A percentile compares a stretch with the other conserved stretches of the same genome.
Evolutionary conservation across 805 yeast genomes (phyloP).

Genomic region (Metschnikowia koreensis): DNA sequence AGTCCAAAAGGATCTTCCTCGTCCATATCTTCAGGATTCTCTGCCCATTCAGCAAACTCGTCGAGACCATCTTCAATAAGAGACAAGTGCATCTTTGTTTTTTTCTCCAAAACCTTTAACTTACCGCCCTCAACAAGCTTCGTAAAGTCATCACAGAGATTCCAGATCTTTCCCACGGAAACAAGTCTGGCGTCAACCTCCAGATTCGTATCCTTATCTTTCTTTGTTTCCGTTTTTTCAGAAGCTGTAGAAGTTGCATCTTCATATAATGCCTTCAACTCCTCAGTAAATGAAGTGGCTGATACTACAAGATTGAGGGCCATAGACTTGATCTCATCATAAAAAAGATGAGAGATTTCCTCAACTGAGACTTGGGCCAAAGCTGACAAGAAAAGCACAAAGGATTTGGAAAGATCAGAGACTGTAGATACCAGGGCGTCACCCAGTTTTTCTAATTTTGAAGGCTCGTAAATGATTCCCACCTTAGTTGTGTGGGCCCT

Average conservation of each 20-base stretch:
- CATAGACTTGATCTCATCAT: slow-evolving; percentile 31
- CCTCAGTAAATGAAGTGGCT: slow-evolving; percentile 23
- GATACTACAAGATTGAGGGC: slow-evolving; percentile 20
- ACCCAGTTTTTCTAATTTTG: slow-evolving; percentile 36
- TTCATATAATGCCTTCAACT: slow-evolving; percentile 24
- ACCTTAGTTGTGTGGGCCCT: slow-evolving; percentile 78
- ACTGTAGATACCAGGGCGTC: slow-evolving; percentile 51
- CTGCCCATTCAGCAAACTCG: slow-evolving; percentile 69
- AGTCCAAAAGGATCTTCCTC: slow-evolving; percentile 55
- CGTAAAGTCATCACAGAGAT: slow-evolving; percentile 52
- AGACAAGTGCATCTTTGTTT: slow-evolving; percentile 42
- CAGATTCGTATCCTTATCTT: slow-evolving; percentile 11
- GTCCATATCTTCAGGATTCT: slow-evolving; percentile 50
- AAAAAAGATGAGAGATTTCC: slow-evolving; percentile 36
- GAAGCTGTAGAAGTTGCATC: background rate
- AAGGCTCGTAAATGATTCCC: slow-evolving; percentile 67
- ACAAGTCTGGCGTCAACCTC: slow-evolving; percentile 45
- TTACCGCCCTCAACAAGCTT: slow-evolving; percentile 48
- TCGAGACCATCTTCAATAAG: slow-evolving; percentile 61
- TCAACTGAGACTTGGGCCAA: slow-evolving; percentile 29
- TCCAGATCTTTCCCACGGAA: slow-evolving; percentile 70
- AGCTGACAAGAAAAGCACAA: slow-evolving; percentile 47
- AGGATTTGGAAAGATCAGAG: slow-evolving; percentile 43
- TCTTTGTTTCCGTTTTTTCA: background rate
- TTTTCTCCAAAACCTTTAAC: slow-evolving; percentile 49